Evolutionary conservation across 345 rosid species (phyloP).

Genomic region (Clausena lansium): DNA sequence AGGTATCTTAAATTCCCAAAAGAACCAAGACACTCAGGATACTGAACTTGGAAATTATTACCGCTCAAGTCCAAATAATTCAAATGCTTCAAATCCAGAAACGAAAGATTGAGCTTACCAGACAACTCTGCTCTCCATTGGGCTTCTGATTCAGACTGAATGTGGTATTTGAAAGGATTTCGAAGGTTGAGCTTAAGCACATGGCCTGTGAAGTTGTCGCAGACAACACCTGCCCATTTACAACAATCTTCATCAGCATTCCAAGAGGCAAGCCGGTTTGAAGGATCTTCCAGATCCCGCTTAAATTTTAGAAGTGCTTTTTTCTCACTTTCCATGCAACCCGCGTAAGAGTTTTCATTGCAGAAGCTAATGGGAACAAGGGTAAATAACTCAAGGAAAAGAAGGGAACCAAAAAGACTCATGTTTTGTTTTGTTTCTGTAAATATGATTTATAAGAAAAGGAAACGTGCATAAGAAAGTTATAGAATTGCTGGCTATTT

Average conservation of each 20-base stretch:
- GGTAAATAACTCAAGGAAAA: background rate
- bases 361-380: background rate
- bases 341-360: background rate
- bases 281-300: conserved; percentile 19
- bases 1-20: conserved; percentile 16
- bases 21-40: background rate
- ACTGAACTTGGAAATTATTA: background rate
- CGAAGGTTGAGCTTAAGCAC: conserved; percentile 20
- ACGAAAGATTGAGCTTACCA: background rate
- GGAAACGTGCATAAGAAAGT: background rate
- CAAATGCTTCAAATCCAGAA: background rate
- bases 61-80: background rate
- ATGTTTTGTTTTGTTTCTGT: background rate
- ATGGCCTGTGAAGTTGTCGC: conserved; percentile 25
- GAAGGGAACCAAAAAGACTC: background rate
- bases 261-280: conserved; percentile 23
- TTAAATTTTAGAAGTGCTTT: conserved; percentile 24
- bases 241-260: conserved; percentile 23
- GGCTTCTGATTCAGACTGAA: background rate
- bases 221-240: conserved; percentile 26
- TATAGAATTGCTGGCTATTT: background rate
- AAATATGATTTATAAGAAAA: background rate
- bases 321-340: conserved; percentile 19
- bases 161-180: background rate
- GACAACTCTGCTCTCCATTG: background rate